Conservation (phyloP, 2,329 filamentous ascomycete genomes). For the Drechslera avenae region DNA sequence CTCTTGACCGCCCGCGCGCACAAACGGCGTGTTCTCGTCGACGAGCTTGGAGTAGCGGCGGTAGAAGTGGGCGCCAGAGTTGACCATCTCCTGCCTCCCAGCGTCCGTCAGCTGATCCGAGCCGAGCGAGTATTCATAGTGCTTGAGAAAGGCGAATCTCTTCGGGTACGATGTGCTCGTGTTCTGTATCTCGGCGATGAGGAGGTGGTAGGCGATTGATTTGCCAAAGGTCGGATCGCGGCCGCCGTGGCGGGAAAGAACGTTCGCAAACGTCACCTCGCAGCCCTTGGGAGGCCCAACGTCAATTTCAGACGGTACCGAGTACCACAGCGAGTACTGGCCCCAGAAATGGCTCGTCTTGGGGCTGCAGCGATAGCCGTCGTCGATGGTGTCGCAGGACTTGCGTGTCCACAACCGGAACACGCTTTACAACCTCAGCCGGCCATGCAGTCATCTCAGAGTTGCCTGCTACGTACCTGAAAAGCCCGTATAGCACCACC, state of each 20-base stretch:
- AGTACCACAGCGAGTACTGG: conserved; percentile 85
- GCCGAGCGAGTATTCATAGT: conserved; percentile 74
- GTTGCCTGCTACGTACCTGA: conserved; percentile 24
- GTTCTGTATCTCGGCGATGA: conserved; percentile 69
- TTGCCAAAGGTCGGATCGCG: conserved; percentile 77
- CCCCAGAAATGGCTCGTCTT: conserved; percentile 75
- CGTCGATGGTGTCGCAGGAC: conserved; percentile 59
- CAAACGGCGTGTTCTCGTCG: conserved; percentile 65
- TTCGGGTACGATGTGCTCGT: conserved; percentile 61
- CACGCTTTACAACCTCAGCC: conserved; percentile 25
- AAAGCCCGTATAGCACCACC: conserved; percentile 30
- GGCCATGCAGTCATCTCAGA: not conserved
- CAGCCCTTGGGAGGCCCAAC: conserved; percentile 68
- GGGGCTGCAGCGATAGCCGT: conserved; percentile 67
- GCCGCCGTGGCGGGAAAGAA: conserved; percentile 84
- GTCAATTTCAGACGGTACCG: conserved; percentile 70
- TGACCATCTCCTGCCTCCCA: conserved; percentile 71
- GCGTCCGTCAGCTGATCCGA: conserved; percentile 71
- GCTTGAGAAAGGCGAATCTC: conserved; percentile 70
- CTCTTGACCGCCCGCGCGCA: conserved; percentile 71
- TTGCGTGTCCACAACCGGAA: conserved; percentile 21
- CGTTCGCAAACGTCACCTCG: conserved; percentile 76
- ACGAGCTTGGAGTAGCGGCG: conserved; percentile 70
- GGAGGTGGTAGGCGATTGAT: conserved; percentile 64
- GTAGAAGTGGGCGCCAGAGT: conserved; percentile 79